Evolutionary conservation across 306 rosid genomes (phyloP), one percentile per base, ranked within the genome.

Genomic region (Abrus pulchellus): DNA sequence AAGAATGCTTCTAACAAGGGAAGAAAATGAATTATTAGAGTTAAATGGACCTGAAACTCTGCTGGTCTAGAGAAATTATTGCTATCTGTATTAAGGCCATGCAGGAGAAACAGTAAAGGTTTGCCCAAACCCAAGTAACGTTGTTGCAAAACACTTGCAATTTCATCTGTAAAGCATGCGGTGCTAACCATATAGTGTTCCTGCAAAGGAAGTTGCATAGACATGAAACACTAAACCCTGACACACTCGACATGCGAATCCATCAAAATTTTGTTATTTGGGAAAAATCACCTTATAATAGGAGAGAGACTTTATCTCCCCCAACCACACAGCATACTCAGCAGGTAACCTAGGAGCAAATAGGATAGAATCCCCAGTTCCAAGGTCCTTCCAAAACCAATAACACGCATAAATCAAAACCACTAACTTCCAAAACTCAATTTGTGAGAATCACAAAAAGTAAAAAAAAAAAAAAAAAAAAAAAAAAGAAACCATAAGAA

Each of bases 321-420:
- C 98, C 90, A 82, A 60, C 98, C 98, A 94, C 60, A 94, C 94
- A 81, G 97, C 98, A 83, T 94, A 94, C 14, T 87, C 97, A 40
- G 87, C 78, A 74, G 98, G 90, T 38, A 94, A 81, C 90, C 94
- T 87, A 9, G 98, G 98, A 74, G 88, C 88, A 70, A 91, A 94
- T 64, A 94, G 83, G 75, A 94, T 68, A 49, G 97, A 90, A 7
- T 88, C 74, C 68, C 98, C 98, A 4, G 88, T 88, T 34, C 81
- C 89, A 74, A 92, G 52, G 78, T 94, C 97, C 98, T 94, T 83
- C 11, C 74, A 27, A 69, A 72, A 64, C 50, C 28, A 74, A 81
- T 7, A 7, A 74, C 20, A 85, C 3, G 65, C 38, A 82, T 9
- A 62, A 72, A 12, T 60, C 12, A 63, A 62, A 70, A 27, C 4